These are phyloP conservation scores for Ustilago vetiveriae DNA, from an alignment of 1,284 basidiomycete species.

Conservation along the genomic window DNA sequence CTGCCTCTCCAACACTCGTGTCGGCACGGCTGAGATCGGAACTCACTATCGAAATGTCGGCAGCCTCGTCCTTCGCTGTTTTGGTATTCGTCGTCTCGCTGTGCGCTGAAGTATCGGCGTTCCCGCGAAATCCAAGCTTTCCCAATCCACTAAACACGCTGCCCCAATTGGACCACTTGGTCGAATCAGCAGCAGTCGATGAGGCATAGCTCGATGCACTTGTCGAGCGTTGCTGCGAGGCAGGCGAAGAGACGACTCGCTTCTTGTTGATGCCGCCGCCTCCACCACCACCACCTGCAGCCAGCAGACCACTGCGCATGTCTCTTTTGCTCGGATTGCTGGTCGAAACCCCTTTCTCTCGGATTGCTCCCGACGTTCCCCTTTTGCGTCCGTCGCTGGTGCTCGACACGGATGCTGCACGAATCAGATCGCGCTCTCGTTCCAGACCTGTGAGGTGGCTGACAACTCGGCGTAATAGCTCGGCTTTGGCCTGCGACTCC, in stretches of 20 bases:
- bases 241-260: slow-evolving; percentile 31
- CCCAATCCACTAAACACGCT: slow-evolving; percentile 36
- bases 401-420: slow-evolving; percentile 35
- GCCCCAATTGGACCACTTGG: slow-evolving; percentile 46
- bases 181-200: slow-evolving; percentile 17
- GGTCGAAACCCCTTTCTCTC: slow-evolving; percentile 17
- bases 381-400: slow-evolving; percentile 22
- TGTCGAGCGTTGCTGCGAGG: slow-evolving; percentile 26
- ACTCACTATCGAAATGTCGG: slow-evolving; percentile 1
- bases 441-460: slow-evolving; percentile 50
- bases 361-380: slow-evolving; percentile 36
- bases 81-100: slow-evolving; percentile 4
- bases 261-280: slow-evolving; percentile 17
- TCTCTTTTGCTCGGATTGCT: slow-evolving; percentile 25
- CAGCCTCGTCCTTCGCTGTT: background rate
- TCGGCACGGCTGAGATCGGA: slow-evolving; percentile 3
- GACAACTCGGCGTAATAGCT: slow-evolving; percentile 32
- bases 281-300: too few relatives aligned
- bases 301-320: slow-evolving; percentile 28
- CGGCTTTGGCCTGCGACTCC: slow-evolving; percentile 18
- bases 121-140: slow-evolving; percentile 23
- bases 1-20: slow-evolving; percentile 1
- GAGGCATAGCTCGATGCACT: slow-evolving; percentile 33
- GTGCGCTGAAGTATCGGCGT: slow-evolving; percentile 6
- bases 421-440: slow-evolving; percentile 37